Evolutionary conservation across 176 grass and related monocot species (phyloP).

Genomic region (Paspalum vaginatum): DNA sequence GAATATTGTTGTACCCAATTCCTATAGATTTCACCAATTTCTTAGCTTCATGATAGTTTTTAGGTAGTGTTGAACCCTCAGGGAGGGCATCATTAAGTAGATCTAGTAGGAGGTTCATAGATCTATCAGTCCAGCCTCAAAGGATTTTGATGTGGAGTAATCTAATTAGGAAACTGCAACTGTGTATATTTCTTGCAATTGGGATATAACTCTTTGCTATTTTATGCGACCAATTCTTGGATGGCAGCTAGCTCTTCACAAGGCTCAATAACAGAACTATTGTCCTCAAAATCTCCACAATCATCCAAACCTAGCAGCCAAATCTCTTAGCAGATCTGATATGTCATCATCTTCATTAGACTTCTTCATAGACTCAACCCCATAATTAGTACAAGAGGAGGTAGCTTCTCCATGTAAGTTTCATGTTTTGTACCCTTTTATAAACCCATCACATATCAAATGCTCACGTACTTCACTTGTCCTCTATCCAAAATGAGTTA

Average conservation of each 20-base stretch:
- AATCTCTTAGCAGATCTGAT: neutral
- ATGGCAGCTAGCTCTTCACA: neutral
- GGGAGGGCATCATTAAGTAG: neutral
- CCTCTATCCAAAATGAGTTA: no score
- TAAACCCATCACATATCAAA: no score
- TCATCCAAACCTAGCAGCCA: conserved; percentile 5
- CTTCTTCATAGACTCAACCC: no score
- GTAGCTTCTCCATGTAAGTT: no score
- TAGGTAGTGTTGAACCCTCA: neutral
- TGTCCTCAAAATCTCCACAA: neutral
- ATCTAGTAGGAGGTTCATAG: neutral
- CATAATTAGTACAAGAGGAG: no score
- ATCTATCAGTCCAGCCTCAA: neutral
- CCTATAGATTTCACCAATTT: neutral
- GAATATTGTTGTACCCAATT: neutral
- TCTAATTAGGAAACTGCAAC: neutral
- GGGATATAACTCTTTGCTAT: neutral
- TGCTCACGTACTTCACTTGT: no score
- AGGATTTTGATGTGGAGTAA: neutral
- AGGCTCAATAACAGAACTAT: neutral
- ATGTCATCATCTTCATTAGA: no score
- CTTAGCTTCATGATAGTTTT: neutral
- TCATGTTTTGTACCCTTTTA: no score
- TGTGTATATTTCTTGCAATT: neutral
- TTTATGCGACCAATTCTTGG: neutral